Evolutionary conservation across 768 basidiomycete species (phyloP).

Genomic region (Trametes elegans): DNA sequence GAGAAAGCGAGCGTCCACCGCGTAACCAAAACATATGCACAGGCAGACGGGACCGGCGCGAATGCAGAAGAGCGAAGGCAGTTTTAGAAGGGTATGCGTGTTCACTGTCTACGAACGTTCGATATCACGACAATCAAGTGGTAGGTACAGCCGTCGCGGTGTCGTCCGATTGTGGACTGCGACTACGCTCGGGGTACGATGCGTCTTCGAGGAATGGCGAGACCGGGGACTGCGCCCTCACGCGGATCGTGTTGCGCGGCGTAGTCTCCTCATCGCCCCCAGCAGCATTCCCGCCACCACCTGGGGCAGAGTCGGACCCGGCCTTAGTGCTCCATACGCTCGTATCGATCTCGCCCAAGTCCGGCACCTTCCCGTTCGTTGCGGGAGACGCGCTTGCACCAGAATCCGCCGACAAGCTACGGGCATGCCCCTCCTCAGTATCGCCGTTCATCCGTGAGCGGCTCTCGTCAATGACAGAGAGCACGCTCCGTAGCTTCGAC

Average conservation of each 20-base stretch:
- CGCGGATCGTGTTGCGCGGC: constrained; percentile 42
- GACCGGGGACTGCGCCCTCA: constrained; percentile 22
- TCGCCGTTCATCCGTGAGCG: constrained; percentile 35
- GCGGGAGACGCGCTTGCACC: constrained; percentile 24
- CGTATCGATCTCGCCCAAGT: constrained; percentile 9
- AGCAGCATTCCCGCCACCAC: background rate
- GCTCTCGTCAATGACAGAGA: constrained; percentile 69
- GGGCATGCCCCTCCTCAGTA: background rate
- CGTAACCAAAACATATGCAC: background rate
- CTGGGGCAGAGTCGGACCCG: background rate
- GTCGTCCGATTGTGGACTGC: constrained; percentile 32
- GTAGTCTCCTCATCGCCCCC: constrained; percentile 37
- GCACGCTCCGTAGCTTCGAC: constrained; percentile 67
- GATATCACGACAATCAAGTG: too few species aligned
- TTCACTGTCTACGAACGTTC: too few species aligned
- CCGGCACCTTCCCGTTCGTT: constrained; percentile 19
- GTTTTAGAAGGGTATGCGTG: too few species aligned
- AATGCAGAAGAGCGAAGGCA: background rate
- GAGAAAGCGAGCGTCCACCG: background rate
- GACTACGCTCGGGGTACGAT: constrained; percentile 26
- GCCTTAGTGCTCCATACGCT: constrained; percentile 11
- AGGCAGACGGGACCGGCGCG: background rate
- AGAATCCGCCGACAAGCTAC: constrained; percentile 14
- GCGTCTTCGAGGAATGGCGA: constrained; percentile 23
- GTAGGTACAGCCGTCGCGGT: constrained; percentile 23